Percentiles rank a stretch among this genome's conserved stretches.
Evolutionary conservation across 2,329 filamentous ascomycete genomes (phyloP).

Genomic region (Tolypocladium guangdongense): DNA sequence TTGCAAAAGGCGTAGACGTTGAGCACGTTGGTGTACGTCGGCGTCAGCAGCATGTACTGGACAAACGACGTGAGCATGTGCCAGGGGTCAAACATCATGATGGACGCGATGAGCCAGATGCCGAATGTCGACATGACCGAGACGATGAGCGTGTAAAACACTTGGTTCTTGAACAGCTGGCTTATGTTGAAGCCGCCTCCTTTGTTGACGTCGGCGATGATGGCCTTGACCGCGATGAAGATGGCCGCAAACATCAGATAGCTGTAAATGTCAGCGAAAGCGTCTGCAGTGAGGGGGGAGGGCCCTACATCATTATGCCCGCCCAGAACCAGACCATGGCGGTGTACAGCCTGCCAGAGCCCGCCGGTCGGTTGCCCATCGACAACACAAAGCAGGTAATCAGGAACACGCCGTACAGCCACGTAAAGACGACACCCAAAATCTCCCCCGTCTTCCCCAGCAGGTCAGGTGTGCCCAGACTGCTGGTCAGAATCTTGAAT

Average conservation of each 20-base stretch:
- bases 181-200: conserved; percentile 54
- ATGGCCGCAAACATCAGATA: conserved; percentile 92
- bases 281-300: neutral
- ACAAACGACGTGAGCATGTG: conserved; percentile 96
- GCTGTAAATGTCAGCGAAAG: conserved; percentile 27
- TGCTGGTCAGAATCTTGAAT: conserved; percentile 90
- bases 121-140: conserved; percentile 87
- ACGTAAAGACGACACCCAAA: conserved; percentile 84
- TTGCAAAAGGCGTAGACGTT: conserved; percentile 99
- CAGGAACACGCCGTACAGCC: conserved; percentile 85
- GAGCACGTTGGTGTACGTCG: conserved; percentile 95
- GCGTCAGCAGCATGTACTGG: conserved; percentile 90
- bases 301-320: conserved; percentile 74
- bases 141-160: conserved; percentile 90
- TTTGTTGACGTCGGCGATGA: conserved; percentile 57
- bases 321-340: conserved; percentile 99
- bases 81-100: conserved; percentile 97
- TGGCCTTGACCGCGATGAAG: conserved; percentile 83
- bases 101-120: conserved; percentile 81
- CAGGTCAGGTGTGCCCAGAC: conserved; percentile 57
- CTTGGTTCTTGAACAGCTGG: conserved; percentile 71
- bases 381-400: conserved; percentile 93
- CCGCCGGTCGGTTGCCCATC: conserved; percentile 87
- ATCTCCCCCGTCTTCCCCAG: conserved; percentile 69
- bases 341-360: conserved; percentile 88